Base-by-base conservation (phyloP, 345 rosid genomes). In the Citrus glauca region DNA sequence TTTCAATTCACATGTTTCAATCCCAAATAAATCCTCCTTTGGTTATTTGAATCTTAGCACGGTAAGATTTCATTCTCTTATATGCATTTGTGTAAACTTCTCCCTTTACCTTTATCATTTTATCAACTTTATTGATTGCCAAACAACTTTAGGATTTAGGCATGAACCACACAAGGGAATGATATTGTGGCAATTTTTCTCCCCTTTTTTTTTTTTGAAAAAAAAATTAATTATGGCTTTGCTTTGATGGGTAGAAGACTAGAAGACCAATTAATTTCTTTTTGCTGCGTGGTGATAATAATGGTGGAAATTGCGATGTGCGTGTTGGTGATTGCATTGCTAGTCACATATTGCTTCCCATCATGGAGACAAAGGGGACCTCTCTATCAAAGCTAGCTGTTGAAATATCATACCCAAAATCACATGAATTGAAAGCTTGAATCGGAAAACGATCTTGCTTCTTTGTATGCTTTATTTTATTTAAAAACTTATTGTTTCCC, bases 261-360 rank as follows among this genome's bases (percentile, higher is more conserved):
- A 28, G 30, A 28, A 83, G 83, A 83, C 69, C 77, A 66, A 59
- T 42, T 71, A 61, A 59, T 42, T 71, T 45, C 27, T 13, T 79
- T 72, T 32, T 10, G 79, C 20, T 53, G 40, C 55, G 81, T 73
- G 81, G 11, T 72, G 79, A 71, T 82, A 57, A 82, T 80, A 50
- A 82, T 75, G 84, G 74, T 67, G 57, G 56, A 80, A 75, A 45
- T 27, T 19, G 60, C 7, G 64, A 77, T 64, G 83, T 84, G 87
- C 79, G 78, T 72, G 83, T 84, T 79, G 76, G 84, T 73, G 88
- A 90, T 86, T 85, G 91, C 61, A 78, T 79, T 70, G 73, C 79
- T 67, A 48, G 88, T 84, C 87, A 81, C 81, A 27, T 40, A 20
- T 72, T 88, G 91, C 79, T 84, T 79, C 90, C 85, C 82, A 81